phyloP scores from a whole-genome alignment of 306 rosid species.

The Cicer yamashitae region DNA sequence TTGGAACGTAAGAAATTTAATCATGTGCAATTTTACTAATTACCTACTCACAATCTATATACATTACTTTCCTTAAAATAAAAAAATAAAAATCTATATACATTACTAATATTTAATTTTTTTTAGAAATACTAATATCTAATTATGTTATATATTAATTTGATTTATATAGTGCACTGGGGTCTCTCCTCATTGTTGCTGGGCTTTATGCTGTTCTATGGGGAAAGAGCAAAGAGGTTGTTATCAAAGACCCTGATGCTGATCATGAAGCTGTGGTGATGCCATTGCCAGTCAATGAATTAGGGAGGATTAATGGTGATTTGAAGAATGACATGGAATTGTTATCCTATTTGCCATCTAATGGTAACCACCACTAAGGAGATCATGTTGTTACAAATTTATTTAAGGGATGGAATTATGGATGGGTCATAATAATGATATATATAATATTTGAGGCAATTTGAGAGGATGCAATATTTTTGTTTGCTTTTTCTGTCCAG shows the following conservation, averaged over 20 bases:
- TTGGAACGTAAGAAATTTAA: constrained; percentile 81
- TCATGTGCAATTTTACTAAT: background rate
- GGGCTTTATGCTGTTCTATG: constrained; percentile 83
- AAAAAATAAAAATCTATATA: no score
- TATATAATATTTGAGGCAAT: background rate
- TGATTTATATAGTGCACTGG: constrained; percentile 54
- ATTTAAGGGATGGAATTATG: background rate
- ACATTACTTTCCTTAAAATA: no score
- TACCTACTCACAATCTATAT: background rate
- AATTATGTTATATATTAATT: background rate
- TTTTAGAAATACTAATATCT: background rate
- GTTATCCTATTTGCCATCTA: constrained; percentile 36
- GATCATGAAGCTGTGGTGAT: background rate
- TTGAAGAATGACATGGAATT: constrained; percentile 49
- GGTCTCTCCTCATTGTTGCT: constrained; percentile 60
- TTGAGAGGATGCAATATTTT: background rate
- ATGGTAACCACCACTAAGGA: constrained; percentile 16
- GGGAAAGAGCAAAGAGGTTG: constrained; percentile 75
- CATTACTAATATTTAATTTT: no score
- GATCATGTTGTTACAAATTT: background rate
- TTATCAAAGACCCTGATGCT: constrained; percentile 1
- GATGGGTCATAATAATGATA: background rate
- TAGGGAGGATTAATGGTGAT: background rate
- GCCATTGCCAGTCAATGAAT: background rate
- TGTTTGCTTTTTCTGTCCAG: background rate